Percentiles rank a stretch among this genome's conserved stretches.
These are phyloP conservation scores for Jackrogersella multiformis DNA, from an alignment of 495 filamentous ascomycete species.

Conservation along the genomic window DNA sequence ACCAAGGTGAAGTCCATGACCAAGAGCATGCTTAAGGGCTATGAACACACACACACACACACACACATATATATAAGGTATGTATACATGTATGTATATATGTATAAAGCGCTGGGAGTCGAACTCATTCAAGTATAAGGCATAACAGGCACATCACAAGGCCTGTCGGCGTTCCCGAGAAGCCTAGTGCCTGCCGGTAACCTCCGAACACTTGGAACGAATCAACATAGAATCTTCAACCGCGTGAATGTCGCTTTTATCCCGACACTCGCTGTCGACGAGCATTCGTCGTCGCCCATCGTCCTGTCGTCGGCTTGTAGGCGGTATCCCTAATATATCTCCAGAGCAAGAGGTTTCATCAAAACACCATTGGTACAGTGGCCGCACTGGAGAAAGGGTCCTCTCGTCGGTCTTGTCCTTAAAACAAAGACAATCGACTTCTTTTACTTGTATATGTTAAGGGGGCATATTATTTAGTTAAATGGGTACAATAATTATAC, in stretches of 20 bases:
- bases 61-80: no score
- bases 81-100: no score
- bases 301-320: background rate
- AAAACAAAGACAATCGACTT: no score
- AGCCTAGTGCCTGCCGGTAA: no score
- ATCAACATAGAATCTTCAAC: background rate
- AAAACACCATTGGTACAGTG: no score
- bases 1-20: no score
- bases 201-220: background rate
- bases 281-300: no score
- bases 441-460: no score
- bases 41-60: no score
- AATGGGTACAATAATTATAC: background rate
- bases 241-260: background rate
- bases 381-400: no score
- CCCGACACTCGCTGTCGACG: background rate
- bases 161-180: background rate
- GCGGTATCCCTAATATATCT: background rate
- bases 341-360: background rate
- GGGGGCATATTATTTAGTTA: background rate
- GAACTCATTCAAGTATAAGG: background rate
- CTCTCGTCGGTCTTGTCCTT: no score
- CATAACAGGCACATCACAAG: background rate
- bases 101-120: background rate
- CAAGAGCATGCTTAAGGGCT: no score